phyloP scores from a whole-genome alignment of 2,329 filamentous ascomycete species.

The Lecanoromycetidae sp. region DNA sequence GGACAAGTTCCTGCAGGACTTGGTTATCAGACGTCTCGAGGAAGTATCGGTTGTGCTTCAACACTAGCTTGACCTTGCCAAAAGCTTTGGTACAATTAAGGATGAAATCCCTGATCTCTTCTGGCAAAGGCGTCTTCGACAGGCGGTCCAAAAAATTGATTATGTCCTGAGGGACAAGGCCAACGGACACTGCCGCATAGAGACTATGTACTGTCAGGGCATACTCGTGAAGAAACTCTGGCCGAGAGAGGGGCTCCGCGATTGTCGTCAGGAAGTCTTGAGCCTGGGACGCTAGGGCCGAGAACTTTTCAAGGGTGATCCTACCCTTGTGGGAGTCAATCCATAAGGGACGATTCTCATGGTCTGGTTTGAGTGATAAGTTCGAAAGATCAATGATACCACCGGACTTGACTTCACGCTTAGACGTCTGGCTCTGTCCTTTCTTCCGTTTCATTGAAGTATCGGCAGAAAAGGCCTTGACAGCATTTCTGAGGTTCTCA shows the following conservation, averaged over 20 bases:
- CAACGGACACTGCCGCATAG: conserved; percentile 90
- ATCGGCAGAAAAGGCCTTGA: conserved; percentile 43
- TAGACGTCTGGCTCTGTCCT: conserved; percentile 29
- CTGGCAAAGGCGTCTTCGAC: conserved; percentile 75
- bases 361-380: conserved; percentile 72
- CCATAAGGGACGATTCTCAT: conserved; percentile 82
- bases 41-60: conserved; percentile 90
- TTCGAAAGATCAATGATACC: conserved; percentile 68
- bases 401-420: conserved; percentile 45
- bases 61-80: conserved; percentile 87
- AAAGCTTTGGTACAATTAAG: conserved; percentile 77
- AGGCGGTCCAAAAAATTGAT: conserved; percentile 78
- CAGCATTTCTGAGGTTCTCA: conserved; percentile 33
- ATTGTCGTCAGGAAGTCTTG: conserved; percentile 95
- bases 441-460: conserved; percentile 38
- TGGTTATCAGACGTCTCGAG: conserved; percentile 82
- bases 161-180: conserved; percentile 79
- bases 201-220: conserved; percentile 81
- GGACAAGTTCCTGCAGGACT: conserved; percentile 74
- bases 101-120: conserved; percentile 68
- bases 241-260: conserved; percentile 81
- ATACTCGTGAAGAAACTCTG: conserved; percentile 88
- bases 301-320: conserved; percentile 91
- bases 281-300: conserved; percentile 69
- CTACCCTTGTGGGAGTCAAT: conserved; percentile 77